A percentile compares a stretch with the other conserved stretches of the same genome.
Evolutionary conservation across 306 rosid genomes (phyloP).

Genomic region (Sesbania bispinosa): DNA sequence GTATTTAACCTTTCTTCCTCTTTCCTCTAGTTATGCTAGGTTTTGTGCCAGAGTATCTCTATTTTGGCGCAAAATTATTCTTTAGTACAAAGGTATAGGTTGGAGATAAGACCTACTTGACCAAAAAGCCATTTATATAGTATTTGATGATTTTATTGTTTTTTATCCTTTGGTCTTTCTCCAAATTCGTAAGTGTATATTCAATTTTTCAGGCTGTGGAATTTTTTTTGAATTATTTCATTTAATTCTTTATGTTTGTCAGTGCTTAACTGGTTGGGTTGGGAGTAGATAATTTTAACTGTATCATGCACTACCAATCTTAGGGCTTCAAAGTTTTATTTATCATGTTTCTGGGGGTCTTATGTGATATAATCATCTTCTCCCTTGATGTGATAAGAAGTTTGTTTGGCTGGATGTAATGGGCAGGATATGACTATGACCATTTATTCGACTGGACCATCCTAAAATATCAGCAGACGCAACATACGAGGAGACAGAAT

Average conservation of each 20-base stretch:
- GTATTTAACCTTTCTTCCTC: background rate
- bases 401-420: slow-evolving; percentile 29
- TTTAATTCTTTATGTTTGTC: background rate
- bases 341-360: slow-evolving; percentile 10
- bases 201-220: slow-evolving; percentile 2
- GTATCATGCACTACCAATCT: slow-evolving; percentile 9
- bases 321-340: slow-evolving; percentile 14
- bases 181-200: no score
- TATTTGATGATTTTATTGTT: background rate
- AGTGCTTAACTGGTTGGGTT: no score
- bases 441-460: slow-evolving; percentile 79
- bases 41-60: slow-evolving; percentile 12
- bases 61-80: background rate
- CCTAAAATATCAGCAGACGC: slow-evolving; percentile 57
- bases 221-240: no score
- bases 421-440: slow-evolving; percentile 66
- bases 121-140: background rate
- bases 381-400: background rate
- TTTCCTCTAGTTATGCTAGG: background rate
- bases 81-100: background rate
- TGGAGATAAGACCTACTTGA: slow-evolving; percentile 19
- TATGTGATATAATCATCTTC: slow-evolving; percentile 5
- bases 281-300: no score
- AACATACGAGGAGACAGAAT: slow-evolving; percentile 36
- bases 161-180: background rate